Percentiles rank a stretch among this genome's conserved stretches.
Evolutionary conservation across 1,284 basidiomycete genomes (phyloP).

Genomic region (Earliella scabrosa): DNA sequence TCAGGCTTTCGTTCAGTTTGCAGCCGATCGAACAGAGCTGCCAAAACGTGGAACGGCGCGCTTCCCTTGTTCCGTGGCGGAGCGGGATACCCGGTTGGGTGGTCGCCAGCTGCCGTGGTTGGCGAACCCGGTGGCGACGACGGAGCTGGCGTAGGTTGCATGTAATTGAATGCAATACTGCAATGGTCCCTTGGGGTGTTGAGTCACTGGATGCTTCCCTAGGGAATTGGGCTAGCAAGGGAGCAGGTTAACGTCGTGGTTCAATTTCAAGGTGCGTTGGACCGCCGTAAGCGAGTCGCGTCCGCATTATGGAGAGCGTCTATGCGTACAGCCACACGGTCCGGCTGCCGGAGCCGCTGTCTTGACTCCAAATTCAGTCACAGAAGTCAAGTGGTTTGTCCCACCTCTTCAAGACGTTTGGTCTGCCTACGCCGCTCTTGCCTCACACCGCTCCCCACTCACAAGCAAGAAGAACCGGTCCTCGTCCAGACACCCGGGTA

Average conservation of each 20-base stretch:
- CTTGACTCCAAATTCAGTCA: too few species aligned
- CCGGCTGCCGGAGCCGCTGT: too few species aligned
- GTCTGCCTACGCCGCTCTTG: too few species aligned
- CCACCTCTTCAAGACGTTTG: too few species aligned
- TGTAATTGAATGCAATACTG: slow-evolving; percentile 21
- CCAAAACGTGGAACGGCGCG: slow-evolving; percentile 69
- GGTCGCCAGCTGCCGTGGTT: slow-evolving; percentile 29
- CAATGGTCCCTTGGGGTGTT: too few species aligned
- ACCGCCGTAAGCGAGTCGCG: neutral
- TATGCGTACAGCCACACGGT: slow-evolving; percentile 5
- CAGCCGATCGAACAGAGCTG: slow-evolving; percentile 70
- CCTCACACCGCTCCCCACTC: too few species aligned
- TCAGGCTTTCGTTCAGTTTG: slow-evolving; percentile 73
- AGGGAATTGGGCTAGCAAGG: neutral
- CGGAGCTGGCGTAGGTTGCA: slow-evolving; percentile 60
- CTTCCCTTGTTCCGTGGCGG: slow-evolving; percentile 68
- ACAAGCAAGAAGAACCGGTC: too few species aligned
- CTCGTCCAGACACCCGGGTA: too few species aligned
- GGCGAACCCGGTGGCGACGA: slow-evolving; percentile 32
- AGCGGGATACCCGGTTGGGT: slow-evolving; percentile 43
- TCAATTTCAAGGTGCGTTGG: slow-evolving; percentile 9
- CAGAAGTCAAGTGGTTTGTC: too few species aligned
- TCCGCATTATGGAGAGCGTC: neutral
- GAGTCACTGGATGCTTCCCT: too few species aligned
- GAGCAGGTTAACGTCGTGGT: neutral